These are phyloP conservation scores for Clonostachys byssicola DNA, from an alignment of 2,329 filamentous ascomycete species.

Conservation along the genomic window DNA sequence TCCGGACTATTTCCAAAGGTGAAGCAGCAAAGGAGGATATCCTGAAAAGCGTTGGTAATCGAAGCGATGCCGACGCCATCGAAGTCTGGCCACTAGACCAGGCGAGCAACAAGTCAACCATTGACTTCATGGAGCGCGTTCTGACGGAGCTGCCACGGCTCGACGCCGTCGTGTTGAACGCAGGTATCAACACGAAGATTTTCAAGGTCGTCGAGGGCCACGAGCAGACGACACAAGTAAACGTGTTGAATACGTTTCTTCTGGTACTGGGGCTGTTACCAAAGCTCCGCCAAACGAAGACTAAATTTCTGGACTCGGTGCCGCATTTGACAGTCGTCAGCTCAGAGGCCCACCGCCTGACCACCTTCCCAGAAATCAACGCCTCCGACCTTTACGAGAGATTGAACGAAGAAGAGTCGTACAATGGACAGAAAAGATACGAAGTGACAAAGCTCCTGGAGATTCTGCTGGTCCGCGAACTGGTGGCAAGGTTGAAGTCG, in stretches of 20 bases:
- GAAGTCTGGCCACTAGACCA: too few species aligned
- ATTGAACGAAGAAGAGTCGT: neutral
- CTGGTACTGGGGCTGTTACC: neutral
- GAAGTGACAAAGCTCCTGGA: neutral
- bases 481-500: neutral
- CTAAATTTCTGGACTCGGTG: too few species aligned
- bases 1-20: too few species aligned
- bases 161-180: neutral
- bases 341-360: neutral
- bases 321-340: neutral
- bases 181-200: neutral
- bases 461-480: neutral
- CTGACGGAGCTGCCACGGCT: neutral
- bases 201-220: neutral
- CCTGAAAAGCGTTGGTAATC: too few species aligned
- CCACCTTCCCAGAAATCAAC: neutral
- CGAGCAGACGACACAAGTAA: neutral
- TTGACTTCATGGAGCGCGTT: too few species aligned
- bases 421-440: neutral
- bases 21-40: too few species aligned
- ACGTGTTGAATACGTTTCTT: neutral
- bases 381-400: neutral
- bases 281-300: neutral
- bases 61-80: too few species aligned
- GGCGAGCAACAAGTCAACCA: too few species aligned